Percentiles rank a stretch among this genome's conserved stretches.
Conservation (phyloP, 2,329 filamentous ascomycete genomes). For the Lecanosticta acicola region DNA sequence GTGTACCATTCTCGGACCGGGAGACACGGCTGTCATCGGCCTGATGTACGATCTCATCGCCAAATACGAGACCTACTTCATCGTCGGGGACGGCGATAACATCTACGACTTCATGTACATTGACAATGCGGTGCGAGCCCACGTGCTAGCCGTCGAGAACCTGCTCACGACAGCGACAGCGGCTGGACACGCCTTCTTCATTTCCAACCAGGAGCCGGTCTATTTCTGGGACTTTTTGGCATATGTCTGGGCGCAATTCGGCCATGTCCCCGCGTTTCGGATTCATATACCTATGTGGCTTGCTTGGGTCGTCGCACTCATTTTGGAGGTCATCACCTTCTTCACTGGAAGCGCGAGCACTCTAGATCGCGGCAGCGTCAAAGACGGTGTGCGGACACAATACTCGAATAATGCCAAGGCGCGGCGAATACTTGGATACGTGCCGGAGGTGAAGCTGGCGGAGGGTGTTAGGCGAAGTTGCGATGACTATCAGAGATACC, state of each 20-base stretch:
- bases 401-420: slow-evolving; percentile 53
- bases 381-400: slow-evolving; percentile 49
- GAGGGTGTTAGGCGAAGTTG: slow-evolving; percentile 49
- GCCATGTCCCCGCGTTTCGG: slow-evolving; percentile 46
- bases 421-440: slow-evolving; percentile 48
- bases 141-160: slow-evolving; percentile 71
- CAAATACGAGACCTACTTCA: slow-evolving; percentile 64
- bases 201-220: slow-evolving; percentile 82
- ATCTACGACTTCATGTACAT: slow-evolving; percentile 68
- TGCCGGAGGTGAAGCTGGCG: slow-evolving; percentile 46
- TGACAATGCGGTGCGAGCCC: slow-evolving; percentile 66
- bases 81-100: slow-evolving; percentile 70
- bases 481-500: slow-evolving; percentile 30
- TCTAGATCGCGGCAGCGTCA: slow-evolving; percentile 50
- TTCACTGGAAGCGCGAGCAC: slow-evolving; percentile 41
- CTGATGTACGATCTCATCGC: slow-evolving; percentile 68
- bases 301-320: slow-evolving; percentile 45
- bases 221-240: slow-evolving; percentile 89
- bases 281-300: slow-evolving; percentile 45
- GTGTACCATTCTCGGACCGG: slow-evolving; percentile 84
- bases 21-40: slow-evolving; percentile 70
- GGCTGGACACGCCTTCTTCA: slow-evolving; percentile 76
- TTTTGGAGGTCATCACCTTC: slow-evolving; percentile 46
- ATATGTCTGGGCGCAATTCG: slow-evolving; percentile 64
- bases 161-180: slow-evolving; percentile 61